Evolutionary conservation across 352 stramenopile genomes (phyloP), one percentile per base, ranked within the genome.

Genomic region (Phytophthora niederhauseri): DNA sequence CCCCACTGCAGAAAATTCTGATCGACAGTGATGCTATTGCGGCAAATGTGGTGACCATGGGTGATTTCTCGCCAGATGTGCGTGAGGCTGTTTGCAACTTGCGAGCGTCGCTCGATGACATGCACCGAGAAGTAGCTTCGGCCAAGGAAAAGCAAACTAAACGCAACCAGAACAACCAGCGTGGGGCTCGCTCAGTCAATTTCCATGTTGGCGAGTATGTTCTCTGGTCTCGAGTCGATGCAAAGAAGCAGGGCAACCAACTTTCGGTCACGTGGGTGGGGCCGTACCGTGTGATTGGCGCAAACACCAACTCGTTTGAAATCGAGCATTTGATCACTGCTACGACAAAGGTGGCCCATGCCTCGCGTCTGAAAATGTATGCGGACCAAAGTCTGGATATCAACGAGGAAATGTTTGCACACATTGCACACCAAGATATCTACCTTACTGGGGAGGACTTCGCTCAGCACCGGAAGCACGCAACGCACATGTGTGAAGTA

Each of bases 111-210:
- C 36, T 60, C 17, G 15, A 30, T 12, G 51, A 43, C n/a, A 67
- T 67, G 60, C 60, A 66, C 14, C 60, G 31, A 14, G 50, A 59
- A 12, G 17, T 61, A 19, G n/a, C 15, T 1, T 26, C 9, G 1
- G 61, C 43, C 8, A 62, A 62, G 26, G 43, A 61, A 22, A 61
- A 61, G n/a, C 51, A 68, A 57, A 68, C 51, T n/a, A 43, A 68
- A 8, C 52, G 41, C 52, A 62, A 62, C 14, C 60, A 61, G 11
- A 61, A 24, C 24, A 67, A 67, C 12, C 60, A 68, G 43, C 45
- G 43, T 46, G 52, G 43, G 20, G 51, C 50, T 14, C 28, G 20
- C 46, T 34, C 51, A 30, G 60, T 66, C 19, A 58, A 60, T 7
- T 60, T 67, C 6, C 51, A 60, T 38, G 51, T 67, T 55, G 60